Conservation (phyloP, 306 rosid species). For the Sphenostylis stenocarpa region DNA sequence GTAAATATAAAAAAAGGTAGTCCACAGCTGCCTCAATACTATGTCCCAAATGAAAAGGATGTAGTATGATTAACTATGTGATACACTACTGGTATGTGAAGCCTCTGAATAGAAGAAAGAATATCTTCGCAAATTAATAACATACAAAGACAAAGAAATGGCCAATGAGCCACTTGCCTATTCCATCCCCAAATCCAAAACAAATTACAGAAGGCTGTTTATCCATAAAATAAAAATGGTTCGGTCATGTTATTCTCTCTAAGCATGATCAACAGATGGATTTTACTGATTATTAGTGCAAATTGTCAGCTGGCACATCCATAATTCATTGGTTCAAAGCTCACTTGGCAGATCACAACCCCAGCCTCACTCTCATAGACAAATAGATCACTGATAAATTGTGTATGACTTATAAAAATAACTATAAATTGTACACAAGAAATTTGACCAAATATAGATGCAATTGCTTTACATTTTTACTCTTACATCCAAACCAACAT, state of each 20-base stretch:
- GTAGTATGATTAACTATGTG: neutral
- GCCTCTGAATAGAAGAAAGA: neutral
- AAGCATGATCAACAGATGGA: slow-evolving; percentile 7
- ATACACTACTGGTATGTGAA: neutral
- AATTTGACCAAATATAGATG: neutral
- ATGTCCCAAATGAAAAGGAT: slow-evolving; percentile 12
- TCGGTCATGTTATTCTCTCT: neutral
- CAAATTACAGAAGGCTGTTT: neutral
- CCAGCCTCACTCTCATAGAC: slow-evolving; percentile 1
- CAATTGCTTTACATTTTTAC: neutral
- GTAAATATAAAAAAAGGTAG: too few relatives aligned
- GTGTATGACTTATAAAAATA: slow-evolving; percentile 1
- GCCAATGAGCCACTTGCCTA: neutral
- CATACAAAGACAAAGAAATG: slow-evolving; percentile 1
- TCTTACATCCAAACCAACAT: neutral
- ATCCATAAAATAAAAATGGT: neutral
- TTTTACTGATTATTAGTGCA: neutral
- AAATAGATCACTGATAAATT: neutral
- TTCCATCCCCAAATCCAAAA: neutral
- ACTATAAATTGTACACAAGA: neutral
- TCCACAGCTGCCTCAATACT: neutral
- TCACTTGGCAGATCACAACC: slow-evolving; percentile 11
- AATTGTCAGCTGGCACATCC: slow-evolving; percentile 4
- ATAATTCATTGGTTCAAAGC: slow-evolving; percentile 5
- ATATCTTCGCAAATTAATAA: neutral